These are phyloP conservation scores for Avena insularis DNA, from an alignment of 176 grass and related monocot species.

Conservation along the genomic window DNA sequence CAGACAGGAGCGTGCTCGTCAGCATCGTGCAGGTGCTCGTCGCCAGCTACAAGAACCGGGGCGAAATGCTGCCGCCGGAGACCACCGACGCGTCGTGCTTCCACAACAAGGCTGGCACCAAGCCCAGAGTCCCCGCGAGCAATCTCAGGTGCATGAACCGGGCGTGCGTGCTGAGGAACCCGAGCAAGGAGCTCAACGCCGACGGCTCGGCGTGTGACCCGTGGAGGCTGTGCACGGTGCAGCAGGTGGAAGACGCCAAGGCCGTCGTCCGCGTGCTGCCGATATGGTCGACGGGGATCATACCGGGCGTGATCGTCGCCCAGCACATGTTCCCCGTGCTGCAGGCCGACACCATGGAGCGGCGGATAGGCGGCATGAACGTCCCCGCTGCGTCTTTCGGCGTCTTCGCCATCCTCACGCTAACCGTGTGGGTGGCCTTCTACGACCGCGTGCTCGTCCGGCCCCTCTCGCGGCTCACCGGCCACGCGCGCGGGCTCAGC, in stretches of 20 bases:
- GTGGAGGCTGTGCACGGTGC: conserved; percentile 68
- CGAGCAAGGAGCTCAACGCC: conserved; percentile 35
- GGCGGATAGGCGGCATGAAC: conserved; percentile 39
- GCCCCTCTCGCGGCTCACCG: conserved; percentile 54
- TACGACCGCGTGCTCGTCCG: conserved; percentile 68
- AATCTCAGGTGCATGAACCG: conserved; percentile 62
- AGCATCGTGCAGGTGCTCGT: conserved; percentile 58
- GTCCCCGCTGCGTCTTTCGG: conserved; percentile 56
- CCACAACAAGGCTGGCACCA: conserved; percentile 34
- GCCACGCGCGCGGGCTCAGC: conserved; percentile 59
- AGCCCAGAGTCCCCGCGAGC: conserved; percentile 43
- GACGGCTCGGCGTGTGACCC: conserved; percentile 38
- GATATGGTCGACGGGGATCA: conserved; percentile 74
- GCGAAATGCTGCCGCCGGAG: conserved; percentile 38
- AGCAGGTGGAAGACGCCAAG: conserved; percentile 76
- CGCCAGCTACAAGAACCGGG: conserved; percentile 54
- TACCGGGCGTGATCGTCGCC: conserved; percentile 53
- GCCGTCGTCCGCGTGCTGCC: conserved; percentile 66
- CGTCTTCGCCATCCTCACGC: conserved; percentile 57
- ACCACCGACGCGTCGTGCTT: conserved; percentile 40
- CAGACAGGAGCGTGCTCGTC: conserved; percentile 53
- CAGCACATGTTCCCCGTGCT: conserved; percentile 62
- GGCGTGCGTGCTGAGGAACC: conserved; percentile 58
- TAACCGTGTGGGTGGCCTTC: conserved; percentile 71
- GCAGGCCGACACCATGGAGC: conserved; percentile 62